Percentiles rank a stretch among this genome's conserved stretches.
Conservation (phyloP, 1,139 yeast species). For the Pichia sp. region DNA sequence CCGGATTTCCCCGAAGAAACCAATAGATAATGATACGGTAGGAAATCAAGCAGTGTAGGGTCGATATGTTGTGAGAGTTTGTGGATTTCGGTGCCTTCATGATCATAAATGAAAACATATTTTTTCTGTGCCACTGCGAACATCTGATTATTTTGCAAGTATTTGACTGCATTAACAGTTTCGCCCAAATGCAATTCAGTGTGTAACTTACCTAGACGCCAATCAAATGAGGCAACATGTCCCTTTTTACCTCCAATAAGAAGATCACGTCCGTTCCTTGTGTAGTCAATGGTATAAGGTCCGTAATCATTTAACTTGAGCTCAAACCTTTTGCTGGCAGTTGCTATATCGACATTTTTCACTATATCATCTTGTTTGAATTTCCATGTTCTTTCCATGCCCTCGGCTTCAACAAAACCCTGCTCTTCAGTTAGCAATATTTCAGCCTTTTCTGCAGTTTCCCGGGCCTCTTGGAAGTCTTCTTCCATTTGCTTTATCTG, state of each 20-base stretch:
- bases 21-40: slow-evolving; percentile 87
- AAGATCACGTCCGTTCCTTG: slow-evolving; percentile 82
- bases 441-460: slow-evolving; percentile 83
- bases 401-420: slow-evolving; percentile 88
- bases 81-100: slow-evolving; percentile 87
- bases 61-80: slow-evolving; percentile 88
- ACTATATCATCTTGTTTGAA: slow-evolving; percentile 77
- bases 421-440: slow-evolving; percentile 75
- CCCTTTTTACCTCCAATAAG: slow-evolving; percentile 88
- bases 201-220: slow-evolving; percentile 81
- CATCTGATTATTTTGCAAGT: slow-evolving; percentile 85
- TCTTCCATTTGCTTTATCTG: slow-evolving; percentile 61
- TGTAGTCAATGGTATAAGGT: slow-evolving; percentile 77
- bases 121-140: slow-evolving; percentile 97
- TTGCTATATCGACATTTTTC: slow-evolving; percentile 71
- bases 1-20: slow-evolving; percentile 90
- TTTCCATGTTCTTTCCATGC: slow-evolving; percentile 86
- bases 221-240: slow-evolving; percentile 92
- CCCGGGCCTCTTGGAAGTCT: slow-evolving; percentile 72
- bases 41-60: slow-evolving; percentile 73
- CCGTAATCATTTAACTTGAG: slow-evolving; percentile 75
- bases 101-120: slow-evolving; percentile 88
- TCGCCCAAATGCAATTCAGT: slow-evolving; percentile 85
- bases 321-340: slow-evolving; percentile 72
- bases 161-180: slow-evolving; percentile 85